Base-by-base conservation (phyloP, 495 filamentous ascomycete genomes). In the Xylaria curta region DNA sequence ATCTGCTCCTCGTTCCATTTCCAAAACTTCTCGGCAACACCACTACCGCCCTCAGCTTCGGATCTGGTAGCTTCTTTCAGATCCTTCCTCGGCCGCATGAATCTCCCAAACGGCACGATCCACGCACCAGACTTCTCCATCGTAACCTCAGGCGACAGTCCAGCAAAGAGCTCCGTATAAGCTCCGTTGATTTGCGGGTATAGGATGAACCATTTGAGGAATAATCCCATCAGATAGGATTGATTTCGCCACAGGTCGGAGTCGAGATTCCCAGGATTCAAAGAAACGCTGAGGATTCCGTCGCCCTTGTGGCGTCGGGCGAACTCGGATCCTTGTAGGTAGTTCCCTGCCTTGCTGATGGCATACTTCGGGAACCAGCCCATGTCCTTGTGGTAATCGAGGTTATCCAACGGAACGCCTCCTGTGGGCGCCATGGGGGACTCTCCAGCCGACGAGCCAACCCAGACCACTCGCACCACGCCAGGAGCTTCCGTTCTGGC, bases 381-480 rank as follows among this genome's bases (percentile, higher is more conserved):
- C 15, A 51, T 9, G 19, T 59, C 40, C 0, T 42, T 44, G 6
- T 64, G 54, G 36, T 70, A 70, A n/a, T 76, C 64, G 46, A 76
- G 65, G 51, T 77, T 73, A 19, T 72, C 62, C 1, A 71, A 36
- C 21, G 47, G 31, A 17, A 77, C 49, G 33, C 77, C 75, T 61
- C 75, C 76, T 21, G 76, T 70, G 7, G 53, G 66, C 8, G 78
- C 70, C 40, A 76, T 70, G 21, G 44, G 75, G 60, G 54, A 78
- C 54, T n/a, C 76, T 19, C 21, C 80, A 76, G n/a, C 73, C 70
- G 46, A 66, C 71, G 75, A 78, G 3, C 71, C 38, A 15, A 80
- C 72, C 85, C 86, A 89, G 38, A 84, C 78, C 3, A 87, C 81
- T 4, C 85, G 79, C 4, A 84, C 82, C n/a, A 63, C 74, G 42